Conservation (phyloP, 192 early-diverging fungal genomes). For the Umbelopsis isabellina region DNA sequence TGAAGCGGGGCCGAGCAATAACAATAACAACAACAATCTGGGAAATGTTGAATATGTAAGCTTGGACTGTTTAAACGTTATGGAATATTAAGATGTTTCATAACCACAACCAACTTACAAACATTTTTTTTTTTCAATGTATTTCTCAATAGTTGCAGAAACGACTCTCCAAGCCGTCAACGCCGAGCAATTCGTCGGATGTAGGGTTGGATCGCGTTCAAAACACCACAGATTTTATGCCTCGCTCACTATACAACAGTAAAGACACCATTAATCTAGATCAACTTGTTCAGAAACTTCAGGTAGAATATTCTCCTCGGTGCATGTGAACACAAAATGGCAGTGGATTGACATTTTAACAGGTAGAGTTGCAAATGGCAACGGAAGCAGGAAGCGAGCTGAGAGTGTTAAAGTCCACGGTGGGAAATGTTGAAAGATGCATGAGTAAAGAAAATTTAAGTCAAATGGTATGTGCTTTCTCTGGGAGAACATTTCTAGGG, state of each 20-base stretch:
- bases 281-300: slow-evolving; percentile 12
- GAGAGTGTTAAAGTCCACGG: slow-evolving; percentile 22
- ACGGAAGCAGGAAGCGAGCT: slow-evolving; percentile 30
- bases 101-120: slow-evolving; percentile 25
- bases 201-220: background rate
- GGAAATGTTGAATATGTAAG: slow-evolving; percentile 21
- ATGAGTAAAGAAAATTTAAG: slow-evolving; percentile 29
- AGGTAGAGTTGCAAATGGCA: slow-evolving; percentile 5
- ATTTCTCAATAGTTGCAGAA: slow-evolving; percentile 1
- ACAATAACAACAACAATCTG: slow-evolving; percentile 5
- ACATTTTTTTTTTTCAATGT: background rate
- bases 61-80: background rate
- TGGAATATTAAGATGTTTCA: background rate
- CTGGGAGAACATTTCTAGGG: no score
- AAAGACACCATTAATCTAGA: background rate
- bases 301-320: background rate
- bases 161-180: background rate
- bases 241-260: background rate
- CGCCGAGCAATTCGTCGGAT: background rate
- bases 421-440: slow-evolving; percentile 23
- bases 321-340: background rate
- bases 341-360: background rate
- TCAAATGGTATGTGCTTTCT: slow-evolving; percentile 4
- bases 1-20: slow-evolving; percentile 24
- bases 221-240: background rate